Evolutionary conservation across 2,329 filamentous ascomycete genomes (phyloP).

Genomic region (Sporothrix phasma): DNA sequence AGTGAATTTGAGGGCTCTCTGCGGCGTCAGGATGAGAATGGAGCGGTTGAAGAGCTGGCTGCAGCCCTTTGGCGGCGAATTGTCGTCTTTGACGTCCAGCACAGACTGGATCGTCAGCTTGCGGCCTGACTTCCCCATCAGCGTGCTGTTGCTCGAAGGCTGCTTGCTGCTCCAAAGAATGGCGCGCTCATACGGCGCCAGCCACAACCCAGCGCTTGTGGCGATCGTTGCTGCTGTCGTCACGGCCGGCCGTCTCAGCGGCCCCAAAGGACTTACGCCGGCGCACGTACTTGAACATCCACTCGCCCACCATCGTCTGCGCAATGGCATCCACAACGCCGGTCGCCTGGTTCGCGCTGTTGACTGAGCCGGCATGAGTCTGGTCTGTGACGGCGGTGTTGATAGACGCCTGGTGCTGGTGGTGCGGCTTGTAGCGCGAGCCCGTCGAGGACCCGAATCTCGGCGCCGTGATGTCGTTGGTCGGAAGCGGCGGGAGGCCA

Average conservation of each 20-base stretch:
- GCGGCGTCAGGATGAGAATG: conserved; percentile 87
- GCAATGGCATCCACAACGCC: conserved; percentile 93
- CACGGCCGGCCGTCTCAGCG: conserved; percentile 53
- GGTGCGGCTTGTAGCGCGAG: conserved; percentile 35
- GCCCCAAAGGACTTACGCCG: conserved; percentile 86
- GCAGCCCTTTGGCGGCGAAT: conserved; percentile 64
- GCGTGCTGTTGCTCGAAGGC: conserved; percentile 72
- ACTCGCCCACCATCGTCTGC: conserved; percentile 96
- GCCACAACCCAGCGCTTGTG: conserved; percentile 98
- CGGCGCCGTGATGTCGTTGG: conserved; percentile 58
- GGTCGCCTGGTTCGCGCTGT: conserved; percentile 54
- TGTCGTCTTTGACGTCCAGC: conserved; percentile 91
- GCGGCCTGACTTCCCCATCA: conserved; percentile 88
- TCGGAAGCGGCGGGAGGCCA: conserved; percentile 60
- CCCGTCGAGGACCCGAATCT: conserved; percentile 32
- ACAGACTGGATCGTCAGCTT: conserved; percentile 96
- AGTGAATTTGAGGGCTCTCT: conserved; percentile 91
- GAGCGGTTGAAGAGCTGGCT: conserved; percentile 73
- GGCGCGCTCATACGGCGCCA: conserved; percentile 89
- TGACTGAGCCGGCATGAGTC: conserved; percentile 39
- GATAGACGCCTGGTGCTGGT: conserved; percentile 50
- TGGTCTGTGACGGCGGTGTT: conserved; percentile 43
- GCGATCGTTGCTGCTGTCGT: conserved; percentile 64
- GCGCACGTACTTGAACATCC: conserved; percentile 88
- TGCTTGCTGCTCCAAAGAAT: conserved; percentile 99